Conservation (phyloP, 768 basidiomycete genomes). For the Tricholoma sp. region DNA sequence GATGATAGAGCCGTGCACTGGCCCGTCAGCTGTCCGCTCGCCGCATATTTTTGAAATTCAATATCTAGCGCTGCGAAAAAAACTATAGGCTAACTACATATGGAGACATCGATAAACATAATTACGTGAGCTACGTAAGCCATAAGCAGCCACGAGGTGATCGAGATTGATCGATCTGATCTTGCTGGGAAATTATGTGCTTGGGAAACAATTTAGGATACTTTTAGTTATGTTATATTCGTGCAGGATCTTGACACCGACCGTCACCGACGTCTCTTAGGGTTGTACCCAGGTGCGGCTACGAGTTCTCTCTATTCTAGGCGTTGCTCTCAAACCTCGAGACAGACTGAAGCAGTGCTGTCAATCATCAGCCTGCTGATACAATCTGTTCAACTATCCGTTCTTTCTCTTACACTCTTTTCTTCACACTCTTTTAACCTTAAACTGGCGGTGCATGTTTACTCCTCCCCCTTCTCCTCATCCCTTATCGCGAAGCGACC, state of each 20-base stretch:
- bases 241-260: background rate
- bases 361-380: background rate
- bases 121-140: background rate
- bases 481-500: background rate
- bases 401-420: constrained; percentile 1
- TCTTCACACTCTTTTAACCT: background rate
- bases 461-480: constrained; percentile 19
- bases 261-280: background rate
- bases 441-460: constrained; percentile 43
- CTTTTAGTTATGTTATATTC: background rate
- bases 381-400: background rate
- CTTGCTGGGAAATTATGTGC: background rate
- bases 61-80: too few species aligned
- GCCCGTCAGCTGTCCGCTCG: too few species aligned
- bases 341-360: background rate
- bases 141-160: background rate
- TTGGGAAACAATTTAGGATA: background rate
- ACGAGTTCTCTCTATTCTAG: background rate
- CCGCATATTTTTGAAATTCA: too few species aligned
- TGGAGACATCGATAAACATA: background rate
- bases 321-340: background rate
- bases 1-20: too few species aligned
- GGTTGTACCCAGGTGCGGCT: background rate
- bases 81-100: background rate
- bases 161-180: constrained; percentile 5